phyloP scores from a whole-genome alignment of 2,329 filamentous ascomycete species.

The Beauveria pseudobassiana region DNA sequence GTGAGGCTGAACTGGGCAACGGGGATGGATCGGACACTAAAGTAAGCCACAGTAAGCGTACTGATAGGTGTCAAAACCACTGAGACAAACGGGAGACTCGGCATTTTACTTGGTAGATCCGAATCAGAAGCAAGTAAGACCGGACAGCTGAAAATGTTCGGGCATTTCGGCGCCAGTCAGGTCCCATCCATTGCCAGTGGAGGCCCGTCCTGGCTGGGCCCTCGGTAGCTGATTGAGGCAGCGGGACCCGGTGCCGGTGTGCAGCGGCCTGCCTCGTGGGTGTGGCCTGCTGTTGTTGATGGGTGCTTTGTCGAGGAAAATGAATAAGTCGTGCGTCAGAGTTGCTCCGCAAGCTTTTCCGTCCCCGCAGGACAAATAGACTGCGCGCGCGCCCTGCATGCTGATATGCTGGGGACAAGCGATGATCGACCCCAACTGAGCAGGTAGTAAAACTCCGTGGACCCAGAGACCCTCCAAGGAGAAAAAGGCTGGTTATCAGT shows the following conservation, averaged over 20 bases:
- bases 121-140: background rate
- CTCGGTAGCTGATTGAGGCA: background rate
- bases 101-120: background rate
- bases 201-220: background rate
- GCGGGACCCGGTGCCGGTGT: background rate
- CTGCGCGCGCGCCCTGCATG: background rate
- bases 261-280: background rate
- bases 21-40: background rate
- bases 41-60: background rate
- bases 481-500: background rate
- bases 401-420: background rate
- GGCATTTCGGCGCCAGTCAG: background rate
- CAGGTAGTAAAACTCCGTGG: background rate
- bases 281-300: background rate
- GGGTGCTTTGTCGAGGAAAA: background rate
- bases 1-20: too few species aligned
- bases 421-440: background rate
- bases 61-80: background rate
- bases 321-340: too few species aligned
- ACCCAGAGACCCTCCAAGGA: background rate
- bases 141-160: background rate
- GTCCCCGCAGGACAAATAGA: background rate
- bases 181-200: background rate
- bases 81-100: background rate
- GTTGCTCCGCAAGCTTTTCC: background rate